These are phyloP conservation scores for Plasmodium billcollinsi DNA, from an alignment of 169 alveolate genomes.

Conservation along the genomic window DNA sequence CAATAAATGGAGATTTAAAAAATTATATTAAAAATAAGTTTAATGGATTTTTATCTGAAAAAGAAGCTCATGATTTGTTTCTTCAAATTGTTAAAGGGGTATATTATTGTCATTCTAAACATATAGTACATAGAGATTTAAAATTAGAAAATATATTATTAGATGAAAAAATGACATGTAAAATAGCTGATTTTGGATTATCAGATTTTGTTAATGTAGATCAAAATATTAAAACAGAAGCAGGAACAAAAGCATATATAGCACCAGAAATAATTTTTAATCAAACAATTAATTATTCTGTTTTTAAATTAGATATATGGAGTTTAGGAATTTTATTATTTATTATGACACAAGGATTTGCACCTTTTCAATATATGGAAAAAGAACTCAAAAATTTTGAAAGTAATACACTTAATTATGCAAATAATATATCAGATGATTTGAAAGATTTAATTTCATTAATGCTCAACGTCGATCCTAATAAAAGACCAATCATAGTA, in stretches of 20 bases:
- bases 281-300: slow-evolving; percentile 79
- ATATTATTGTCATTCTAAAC: slow-evolving; percentile 86
- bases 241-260: slow-evolving; percentile 83
- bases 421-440: slow-evolving; percentile 66
- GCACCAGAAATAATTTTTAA: slow-evolving; percentile 84
- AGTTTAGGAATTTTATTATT: slow-evolving; percentile 77
- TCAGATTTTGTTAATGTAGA: slow-evolving; percentile 80
- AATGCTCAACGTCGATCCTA: slow-evolving; percentile 68
- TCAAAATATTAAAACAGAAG: slow-evolving; percentile 81
- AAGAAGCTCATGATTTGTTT: slow-evolving; percentile 79
- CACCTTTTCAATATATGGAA: slow-evolving; percentile 87
- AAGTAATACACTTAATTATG: slow-evolving; percentile 22
- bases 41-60: slow-evolving; percentile 81
- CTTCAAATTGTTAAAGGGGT: slow-evolving; percentile 86
- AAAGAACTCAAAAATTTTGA: slow-evolving; percentile 78
- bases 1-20: slow-evolving; percentile 81
- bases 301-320: slow-evolving; percentile 83
- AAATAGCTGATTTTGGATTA: slow-evolving; percentile 76
- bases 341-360: slow-evolving; percentile 91
- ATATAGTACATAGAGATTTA: slow-evolving; percentile 87
- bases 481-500: slow-evolving; percentile 68
- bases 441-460: slow-evolving; percentile 52
- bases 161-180: slow-evolving; percentile 75
- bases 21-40: slow-evolving; percentile 76
- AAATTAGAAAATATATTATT: slow-evolving; percentile 82